Evolutionary conservation across 1,139 yeast genomes (phyloP), one percentile per base, ranked within the genome.

Genomic region (Saccharomycopsis crataegensis): DNA sequence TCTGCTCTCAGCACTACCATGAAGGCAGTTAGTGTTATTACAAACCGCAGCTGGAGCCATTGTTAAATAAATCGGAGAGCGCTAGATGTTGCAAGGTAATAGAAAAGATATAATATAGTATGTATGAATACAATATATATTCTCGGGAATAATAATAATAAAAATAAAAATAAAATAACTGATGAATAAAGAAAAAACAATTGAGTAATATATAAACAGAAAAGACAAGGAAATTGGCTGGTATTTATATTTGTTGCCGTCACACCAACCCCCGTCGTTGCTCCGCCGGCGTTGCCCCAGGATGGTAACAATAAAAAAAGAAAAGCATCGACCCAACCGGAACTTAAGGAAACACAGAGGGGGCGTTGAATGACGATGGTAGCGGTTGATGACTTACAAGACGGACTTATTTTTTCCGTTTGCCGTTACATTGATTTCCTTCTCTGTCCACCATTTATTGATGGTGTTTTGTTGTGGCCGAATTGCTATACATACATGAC

Each of bases 1-100:
- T 31, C 44, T 28, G 14, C 64, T 51, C 34, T 57, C 59, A 14
- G 58, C 58, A 47, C 54, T 59, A 14, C 49, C 31, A 32, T 58
- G 57, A 8, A 48, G 36, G 16, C 48, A 36, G 11, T 17, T 43
- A 22, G 50, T 31, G 37, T 53, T 53, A 11, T 47, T 43, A 42
- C 47, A 16, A 33, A 44, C 47, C 16, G 49, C 40, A 33, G 49
- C 49, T n/a, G 43, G 43, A n/a, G 49, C 11, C 49, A 46, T 46
- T 17, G 16, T 44, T 16, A 12, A 44, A 16, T 44, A 44, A 12
- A 42, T 38, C n/a, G 16, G 42, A n/a, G 4, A 22, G 28, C 28
- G 28, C 28, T 22, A 22, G 28, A 22, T 22, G 28, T 22, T 22
- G 42, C 16, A 38, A 16, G 16, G n/a, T 6, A 6, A 38, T 22